Base-by-base conservation (phyloP, 345 rosid genomes). In the Tarenaya hassleriana region DNA sequence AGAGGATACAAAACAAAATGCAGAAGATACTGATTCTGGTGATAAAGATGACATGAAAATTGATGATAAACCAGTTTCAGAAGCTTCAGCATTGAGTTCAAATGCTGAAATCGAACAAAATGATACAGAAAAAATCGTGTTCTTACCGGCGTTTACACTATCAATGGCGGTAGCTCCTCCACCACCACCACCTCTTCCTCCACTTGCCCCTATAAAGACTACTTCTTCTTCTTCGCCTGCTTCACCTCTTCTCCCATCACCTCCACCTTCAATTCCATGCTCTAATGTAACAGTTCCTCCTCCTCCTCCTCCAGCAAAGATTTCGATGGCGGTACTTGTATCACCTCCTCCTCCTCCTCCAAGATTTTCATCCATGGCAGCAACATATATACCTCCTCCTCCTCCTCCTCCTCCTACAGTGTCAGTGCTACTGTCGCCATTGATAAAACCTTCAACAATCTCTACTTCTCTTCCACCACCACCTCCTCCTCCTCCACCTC, bases 401-500 rank as follows among this genome's bases (percentile, higher is more conserved):
- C 61, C 60, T 52, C 61, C 31, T 17, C 49, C 47, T 18, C 55
- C 27, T 21, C 20, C 8, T 17, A 54, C 38, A 8, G 5, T 34
- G 33, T 15, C 40, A 24, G 7, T 18, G 14, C 56, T 54, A 7
- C 19, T 41, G 8, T 13, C n/a, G n/a, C n/a, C n/a, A n/a, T n/a
- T n/a, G 17, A 20, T 24, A 41, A 48, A 21, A 13, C 44, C 47
- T 2, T 18, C 18, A 33, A 7, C 24, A 8, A 39, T 12, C 1
- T 1, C 35, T 0, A 20, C 2, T 1, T 31, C 60, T 0, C 61
- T 60, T 38, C 65, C 55, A 52, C 64, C 55, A 1, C 52, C 69
- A 6, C 59, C 70, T 0, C 69, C 73, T 12, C 71, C 57, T 0
- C 71, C 75, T 7, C 69, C 58, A 12, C 65, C 63, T 16, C 65